Conservation (phyloP, 192 early-diverging fungal species). For the Backusella liffmaniae region DNA sequence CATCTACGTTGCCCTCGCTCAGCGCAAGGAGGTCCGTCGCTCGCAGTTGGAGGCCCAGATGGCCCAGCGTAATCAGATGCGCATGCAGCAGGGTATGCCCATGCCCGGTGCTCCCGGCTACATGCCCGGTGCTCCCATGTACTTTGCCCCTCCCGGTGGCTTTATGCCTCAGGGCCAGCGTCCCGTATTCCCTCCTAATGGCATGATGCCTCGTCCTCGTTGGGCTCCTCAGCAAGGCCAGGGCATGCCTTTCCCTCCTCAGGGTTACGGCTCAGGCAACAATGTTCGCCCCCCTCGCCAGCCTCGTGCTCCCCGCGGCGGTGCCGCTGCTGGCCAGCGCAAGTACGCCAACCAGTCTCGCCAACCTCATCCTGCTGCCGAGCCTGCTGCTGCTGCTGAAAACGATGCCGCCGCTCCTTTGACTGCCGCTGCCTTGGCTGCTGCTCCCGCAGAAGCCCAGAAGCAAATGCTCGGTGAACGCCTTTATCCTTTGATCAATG, state of each 20-base stretch:
- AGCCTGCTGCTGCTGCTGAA: conserved; percentile 3
- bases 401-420: conserved; percentile 18
- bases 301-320: conserved; percentile 48
- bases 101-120: conserved; percentile 46
- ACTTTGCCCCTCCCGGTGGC: conserved; percentile 29
- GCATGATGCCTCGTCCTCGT: conserved; percentile 37
- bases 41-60: conserved; percentile 80
- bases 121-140: conserved; percentile 46
- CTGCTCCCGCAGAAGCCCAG: conserved; percentile 78
- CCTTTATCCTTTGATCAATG: conserved; percentile 78
- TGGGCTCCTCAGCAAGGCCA: conserved; percentile 35
- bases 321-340: conserved; percentile 32
- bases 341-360: conserved; percentile 29
- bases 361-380: not conserved
- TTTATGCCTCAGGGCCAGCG: conserved; percentile 35
- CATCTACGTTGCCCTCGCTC: conserved; percentile 88
- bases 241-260: conserved; percentile 29
- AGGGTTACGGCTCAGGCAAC: conserved; percentile 35
- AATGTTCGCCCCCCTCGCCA: conserved; percentile 51
- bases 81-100: conserved; percentile 49
- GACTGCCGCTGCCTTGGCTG: conserved; percentile 72
- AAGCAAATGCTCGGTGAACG: conserved; percentile 97
- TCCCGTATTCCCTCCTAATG: conserved; percentile 45
- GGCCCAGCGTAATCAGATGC: conserved; percentile 30
- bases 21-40: conserved; percentile 85